Base-by-base conservation (phyloP, 257 asterid species). In the Euphrasia confusa region DNA sequence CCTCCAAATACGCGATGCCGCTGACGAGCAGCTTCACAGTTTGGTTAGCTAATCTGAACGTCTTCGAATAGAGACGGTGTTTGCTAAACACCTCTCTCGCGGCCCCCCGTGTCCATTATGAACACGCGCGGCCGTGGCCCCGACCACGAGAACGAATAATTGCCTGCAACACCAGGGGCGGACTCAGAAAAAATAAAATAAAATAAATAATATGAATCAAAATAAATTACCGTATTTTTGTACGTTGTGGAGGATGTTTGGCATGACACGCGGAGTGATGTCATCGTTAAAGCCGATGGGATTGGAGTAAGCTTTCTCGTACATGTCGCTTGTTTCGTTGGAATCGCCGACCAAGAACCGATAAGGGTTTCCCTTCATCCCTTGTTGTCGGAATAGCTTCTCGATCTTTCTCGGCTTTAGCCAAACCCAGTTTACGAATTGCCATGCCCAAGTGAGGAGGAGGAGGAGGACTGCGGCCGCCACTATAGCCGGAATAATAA, bases 111-210 rank as follows among this genome's bases (percentile, higher is more conserved):
- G 2, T 68, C 72, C 8, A 61, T 21, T 37, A 68, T 59, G 35
- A 68, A 50, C 2, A 68, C 27, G 14, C 72, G 54, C 2, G 72
- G 42, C 53, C 30, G 42, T 1, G 71, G 71, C 21, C 77, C 77
- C 7, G 63, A 42, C 77, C 77, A 73, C 9, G 61, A 21, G n/a
- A 73, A 68, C 0, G 75, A 32, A 18, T 21, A 35, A 17, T 49
- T 59, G 24, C 24, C 24, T 21, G 24, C 24, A 21, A 1, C 24
- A 21, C 1, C 24, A 21, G 24, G 24, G 24, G 24, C 24, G 24
- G 24, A 21, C 1, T 1, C 24, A 21, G 24, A 21, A 21, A 21
- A n/a, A n/a, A n/a, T n/a, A n/a, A n/a, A n/a, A n/a, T n/a, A n/a
- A n/a, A n/a, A n/a, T n/a, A n/a, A n/a, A n/a, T n/a, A n/a, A n/a